Evolutionary conservation across 371 early-diverging fungal genomes (phyloP).

Genomic region (Pancytospora philotis): DNA sequence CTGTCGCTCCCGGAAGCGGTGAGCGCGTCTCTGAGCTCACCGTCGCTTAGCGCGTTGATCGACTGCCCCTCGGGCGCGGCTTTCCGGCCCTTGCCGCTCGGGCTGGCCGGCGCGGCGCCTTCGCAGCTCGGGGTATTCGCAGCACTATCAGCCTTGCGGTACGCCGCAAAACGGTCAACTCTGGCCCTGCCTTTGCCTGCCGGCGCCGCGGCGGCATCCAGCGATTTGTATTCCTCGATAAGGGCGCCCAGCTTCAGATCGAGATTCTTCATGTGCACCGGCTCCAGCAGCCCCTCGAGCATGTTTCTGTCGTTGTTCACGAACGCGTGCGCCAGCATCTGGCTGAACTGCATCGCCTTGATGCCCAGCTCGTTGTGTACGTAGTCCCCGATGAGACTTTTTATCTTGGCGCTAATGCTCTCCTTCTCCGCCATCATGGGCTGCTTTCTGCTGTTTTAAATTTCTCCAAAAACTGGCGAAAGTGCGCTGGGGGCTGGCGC

Average conservation of each 20-base stretch:
- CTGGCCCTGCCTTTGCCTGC: background rate
- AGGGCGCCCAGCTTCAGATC: background rate
- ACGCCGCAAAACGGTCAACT: no score
- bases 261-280: background rate
- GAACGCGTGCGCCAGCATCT: background rate
- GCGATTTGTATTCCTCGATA: no score
- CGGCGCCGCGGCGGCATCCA: background rate
- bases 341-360: background rate
- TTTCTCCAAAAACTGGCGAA: no score
- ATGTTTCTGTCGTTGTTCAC: background rate
- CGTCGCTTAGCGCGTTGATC: background rate
- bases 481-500: no score
- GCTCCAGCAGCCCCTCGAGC: background rate
- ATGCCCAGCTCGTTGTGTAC: background rate
- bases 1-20: background rate
- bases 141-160: no score
- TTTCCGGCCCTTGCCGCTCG: background rate
- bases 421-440: background rate
- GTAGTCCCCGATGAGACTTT: background rate
- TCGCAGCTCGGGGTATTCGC: background rate
- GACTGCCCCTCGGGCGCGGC: background rate
- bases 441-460: no score
- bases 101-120: background rate
- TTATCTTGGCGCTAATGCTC: background rate
- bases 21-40: no score